A percentile compares a stretch with the other conserved stretches of the same genome.
phyloP scores from a whole-genome alignment of 805 yeast species.

The Kazachstania martiniae region DNA sequence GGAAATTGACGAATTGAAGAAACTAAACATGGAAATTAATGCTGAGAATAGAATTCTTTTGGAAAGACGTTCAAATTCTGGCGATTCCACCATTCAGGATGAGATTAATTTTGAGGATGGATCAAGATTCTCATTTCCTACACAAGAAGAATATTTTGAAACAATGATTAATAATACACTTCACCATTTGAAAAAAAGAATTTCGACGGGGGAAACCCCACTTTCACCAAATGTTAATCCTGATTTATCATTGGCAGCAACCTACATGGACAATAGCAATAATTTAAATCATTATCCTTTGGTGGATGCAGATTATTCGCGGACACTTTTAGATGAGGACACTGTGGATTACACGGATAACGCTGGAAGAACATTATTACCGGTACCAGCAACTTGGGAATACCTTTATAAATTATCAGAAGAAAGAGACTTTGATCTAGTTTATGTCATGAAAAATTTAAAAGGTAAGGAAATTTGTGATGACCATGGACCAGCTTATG shows the following conservation, averaged over 20 bases:
- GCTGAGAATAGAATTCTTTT: constrained; percentile 54
- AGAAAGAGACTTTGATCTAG: constrained; percentile 41
- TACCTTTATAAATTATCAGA: constrained; percentile 45
- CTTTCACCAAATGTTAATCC: constrained; percentile 1
- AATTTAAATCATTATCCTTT: not conserved
- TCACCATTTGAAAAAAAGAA: constrained; percentile 13
- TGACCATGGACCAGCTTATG: constrained; percentile 46
- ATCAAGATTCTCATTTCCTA: not conserved
- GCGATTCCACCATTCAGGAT: not conserved
- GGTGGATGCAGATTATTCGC: not conserved
- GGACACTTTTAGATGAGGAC: not conserved
- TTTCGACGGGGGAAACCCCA: constrained; percentile 22
- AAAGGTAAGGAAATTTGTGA: constrained; percentile 67
- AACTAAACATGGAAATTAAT: constrained; percentile 44
- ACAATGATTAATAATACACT: not conserved
- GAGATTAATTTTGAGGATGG: too few relatives aligned
- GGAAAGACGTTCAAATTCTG: constrained; percentile 1
- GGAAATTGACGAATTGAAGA: constrained; percentile 40
- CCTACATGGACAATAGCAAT: not conserved
- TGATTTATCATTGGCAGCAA: too few relatives aligned
- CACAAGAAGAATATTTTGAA: not conserved
- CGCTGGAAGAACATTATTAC: constrained; percentile 39
- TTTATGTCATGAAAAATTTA: constrained; percentile 43
- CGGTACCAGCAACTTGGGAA: constrained; percentile 78
- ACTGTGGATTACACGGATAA: constrained; percentile 8